These are phyloP conservation scores for Colletotrichum lini DNA, from an alignment of 2,329 filamentous ascomycete genomes.

Conservation along the genomic window DNA sequence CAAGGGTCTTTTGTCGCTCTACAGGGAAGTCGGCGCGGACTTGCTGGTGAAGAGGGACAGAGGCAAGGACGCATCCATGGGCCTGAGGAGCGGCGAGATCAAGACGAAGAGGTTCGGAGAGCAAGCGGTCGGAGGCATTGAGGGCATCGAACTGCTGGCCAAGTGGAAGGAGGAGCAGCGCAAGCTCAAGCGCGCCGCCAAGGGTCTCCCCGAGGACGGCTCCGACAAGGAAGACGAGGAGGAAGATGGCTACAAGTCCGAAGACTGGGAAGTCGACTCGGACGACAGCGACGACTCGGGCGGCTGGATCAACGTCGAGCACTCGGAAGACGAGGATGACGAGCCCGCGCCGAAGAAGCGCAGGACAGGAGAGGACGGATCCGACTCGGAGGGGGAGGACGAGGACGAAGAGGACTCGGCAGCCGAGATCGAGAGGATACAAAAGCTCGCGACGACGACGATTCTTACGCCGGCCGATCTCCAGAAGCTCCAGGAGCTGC, in stretches of 20 bases:
- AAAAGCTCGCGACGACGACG: conserved; percentile 89
- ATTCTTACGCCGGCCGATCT: conserved; percentile 97
- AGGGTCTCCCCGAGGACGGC: conserved; percentile 75
- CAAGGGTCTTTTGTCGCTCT: conserved; percentile 90
- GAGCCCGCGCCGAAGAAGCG: conserved; percentile 69
- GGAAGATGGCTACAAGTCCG: conserved; percentile 69
- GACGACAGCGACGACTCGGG: conserved; percentile 78
- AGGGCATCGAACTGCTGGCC: conserved; percentile 91
- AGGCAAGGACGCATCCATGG: conserved; percentile 91
- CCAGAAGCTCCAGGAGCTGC: conserved; percentile 93
- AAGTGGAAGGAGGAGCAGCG: conserved; percentile 95
- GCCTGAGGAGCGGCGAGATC: conserved; percentile 80
- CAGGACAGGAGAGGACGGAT: conserved; percentile 47
- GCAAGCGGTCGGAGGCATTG: conserved; percentile 84
- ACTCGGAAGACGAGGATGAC: conserved; percentile 86
- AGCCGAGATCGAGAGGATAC: conserved; percentile 66
- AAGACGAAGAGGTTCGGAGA: conserved; percentile 88
- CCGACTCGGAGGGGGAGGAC: conserved; percentile 40
- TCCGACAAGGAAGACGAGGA: conserved; percentile 75
- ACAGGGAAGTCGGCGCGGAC: conserved; percentile 91
- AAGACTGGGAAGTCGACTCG: conserved; percentile 74
- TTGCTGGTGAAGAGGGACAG: conserved; percentile 91
- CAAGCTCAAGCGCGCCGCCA: conserved; percentile 78
- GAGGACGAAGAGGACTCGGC: conserved; percentile 61
- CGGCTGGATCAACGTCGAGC: conserved; percentile 94